Evolutionary conservation across 2,329 filamentous ascomycete genomes (phyloP).

Genomic region (Domatiomyces globalis): DNA sequence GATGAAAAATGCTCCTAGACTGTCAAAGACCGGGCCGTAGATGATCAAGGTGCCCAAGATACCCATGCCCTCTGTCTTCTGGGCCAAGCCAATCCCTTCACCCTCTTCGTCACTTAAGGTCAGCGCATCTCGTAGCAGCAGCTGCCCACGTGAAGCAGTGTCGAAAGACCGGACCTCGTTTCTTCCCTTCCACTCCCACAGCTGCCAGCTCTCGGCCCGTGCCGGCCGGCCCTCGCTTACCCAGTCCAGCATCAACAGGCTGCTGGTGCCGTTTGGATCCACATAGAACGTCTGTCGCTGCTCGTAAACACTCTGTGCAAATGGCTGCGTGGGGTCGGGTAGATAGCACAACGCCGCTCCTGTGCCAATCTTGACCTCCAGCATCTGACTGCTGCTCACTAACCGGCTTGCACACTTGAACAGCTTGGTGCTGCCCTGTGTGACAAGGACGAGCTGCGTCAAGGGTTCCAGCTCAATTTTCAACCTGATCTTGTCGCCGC

Average conservation of each 20-base stretch:
- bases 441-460: constrained; percentile 51
- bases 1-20: constrained; percentile 60
- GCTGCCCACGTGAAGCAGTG: constrained; percentile 29
- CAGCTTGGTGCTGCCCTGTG: constrained; percentile 79
- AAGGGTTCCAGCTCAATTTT: constrained; percentile 48
- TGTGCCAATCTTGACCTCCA: constrained; percentile 35
- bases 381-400: constrained; percentile 31
- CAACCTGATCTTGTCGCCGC: constrained; percentile 68
- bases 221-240: constrained; percentile 77
- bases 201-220: constrained; percentile 77
- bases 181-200: constrained; percentile 61
- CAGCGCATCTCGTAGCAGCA: constrained; percentile 76
- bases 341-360: constrained; percentile 48
- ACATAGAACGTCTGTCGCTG: constrained; percentile 68
- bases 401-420: constrained; percentile 56
- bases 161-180: constrained; percentile 64
- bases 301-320: constrained; percentile 66
- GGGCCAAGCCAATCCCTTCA: constrained; percentile 19
- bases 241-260: constrained; percentile 82
- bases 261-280: constrained; percentile 32
- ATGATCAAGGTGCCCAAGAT: constrained; percentile 78
- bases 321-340: constrained; percentile 88
- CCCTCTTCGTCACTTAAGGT: constrained; percentile 49
- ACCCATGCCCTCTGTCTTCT: constrained; percentile 35
- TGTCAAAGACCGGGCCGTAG: constrained; percentile 54